These are phyloP conservation scores for Cyberlindnera meyerae DNA, from an alignment of 805 yeast species.

Conservation along the genomic window DNA sequence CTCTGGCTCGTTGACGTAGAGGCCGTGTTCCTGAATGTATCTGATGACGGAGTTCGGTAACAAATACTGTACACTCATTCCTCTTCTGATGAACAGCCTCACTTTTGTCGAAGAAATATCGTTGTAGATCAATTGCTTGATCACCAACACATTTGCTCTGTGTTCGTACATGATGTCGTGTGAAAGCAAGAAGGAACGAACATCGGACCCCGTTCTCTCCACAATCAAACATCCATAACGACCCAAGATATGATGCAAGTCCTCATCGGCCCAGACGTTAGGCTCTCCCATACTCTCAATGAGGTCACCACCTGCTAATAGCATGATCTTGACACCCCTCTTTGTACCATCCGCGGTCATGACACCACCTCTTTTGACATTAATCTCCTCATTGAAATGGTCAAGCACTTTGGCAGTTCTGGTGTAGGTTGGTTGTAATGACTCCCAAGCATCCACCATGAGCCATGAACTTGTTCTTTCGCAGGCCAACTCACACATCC, in stretches of 20 bases:
- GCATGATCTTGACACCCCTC: slow-evolving; percentile 90
- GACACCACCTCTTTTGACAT: slow-evolving; percentile 85
- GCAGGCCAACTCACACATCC: slow-evolving; percentile 98
- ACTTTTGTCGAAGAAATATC: slow-evolving; percentile 96
- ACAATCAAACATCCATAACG: slow-evolving; percentile 95
- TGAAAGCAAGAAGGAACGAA: slow-evolving; percentile 80
- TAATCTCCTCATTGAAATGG: slow-evolving; percentile 93
- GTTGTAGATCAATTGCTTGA: slow-evolving; percentile 92
- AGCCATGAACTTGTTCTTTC: slow-evolving; percentile 96
- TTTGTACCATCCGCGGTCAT: slow-evolving; percentile 50
- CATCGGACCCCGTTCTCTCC: slow-evolving; percentile 96
- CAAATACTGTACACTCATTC: slow-evolving; percentile 94
- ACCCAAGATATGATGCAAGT: slow-evolving; percentile 91
- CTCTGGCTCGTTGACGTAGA: slow-evolving; percentile 81
- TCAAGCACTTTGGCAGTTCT: slow-evolving; percentile 94
- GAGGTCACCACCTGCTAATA: slow-evolving; percentile 95
- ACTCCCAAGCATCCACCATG: slow-evolving; percentile 99
- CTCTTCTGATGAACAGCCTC: slow-evolving; percentile 83
- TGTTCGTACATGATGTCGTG: slow-evolving; percentile 98
- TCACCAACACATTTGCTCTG: slow-evolving; percentile 85
- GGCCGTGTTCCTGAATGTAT: slow-evolving; percentile 86
- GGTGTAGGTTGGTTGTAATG: slow-evolving; percentile 83
- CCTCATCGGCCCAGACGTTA: slow-evolving; percentile 97
- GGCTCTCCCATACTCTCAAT: slow-evolving; percentile 99
- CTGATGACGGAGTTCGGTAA: slow-evolving; percentile 92